Percentiles rank a stretch among this genome's conserved stretches.
Evolutionary conservation across 169 alveolate genomes (phyloP).

Genomic region (Plasmodium reichenowi): DNA sequence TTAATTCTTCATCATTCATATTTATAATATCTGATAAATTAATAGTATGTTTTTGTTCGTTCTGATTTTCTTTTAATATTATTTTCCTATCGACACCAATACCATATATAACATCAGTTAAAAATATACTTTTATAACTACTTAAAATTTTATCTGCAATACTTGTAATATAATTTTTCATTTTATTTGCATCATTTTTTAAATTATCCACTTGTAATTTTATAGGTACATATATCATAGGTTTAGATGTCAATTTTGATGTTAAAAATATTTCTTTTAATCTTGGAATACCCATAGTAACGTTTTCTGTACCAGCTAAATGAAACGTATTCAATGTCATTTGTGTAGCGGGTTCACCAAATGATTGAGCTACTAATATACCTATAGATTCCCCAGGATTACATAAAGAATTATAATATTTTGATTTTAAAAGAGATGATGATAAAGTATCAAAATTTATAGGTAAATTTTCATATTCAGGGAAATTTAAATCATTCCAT

Average conservation of each 20-base stretch:
- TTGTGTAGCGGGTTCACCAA: constrained; percentile 99
- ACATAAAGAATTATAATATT: constrained; percentile 78
- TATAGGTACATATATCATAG: constrained; percentile 84
- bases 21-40: constrained; percentile 21
- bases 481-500: constrained; percentile 8
- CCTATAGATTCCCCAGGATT: constrained; percentile 99
- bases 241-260: constrained; percentile 86
- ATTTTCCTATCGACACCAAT: constrained; percentile 80
- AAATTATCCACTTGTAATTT: constrained; percentile 14
- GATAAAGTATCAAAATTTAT: constrained; percentile 23
- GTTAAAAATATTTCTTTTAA: constrained; percentile 96
- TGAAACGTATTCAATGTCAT: constrained; percentile 99
- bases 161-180: constrained; percentile 78
- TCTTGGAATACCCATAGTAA: constrained; percentile 99
- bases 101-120: constrained; percentile 90
- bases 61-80: constrained; percentile 23
- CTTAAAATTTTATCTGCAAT: constrained; percentile 91
- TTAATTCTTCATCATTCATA: neutral
- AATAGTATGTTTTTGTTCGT: constrained; percentile 8
- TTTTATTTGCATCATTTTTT: constrained; percentile 36
- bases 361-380: constrained; percentile 97
- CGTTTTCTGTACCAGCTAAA: constrained; percentile 99
- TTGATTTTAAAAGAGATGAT: constrained; percentile 36
- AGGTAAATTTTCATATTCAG: neutral
- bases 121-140: constrained; percentile 86